Conservation (phyloP, 768 basidiomycete genomes). For the Albatrellus ellisii region DNA sequence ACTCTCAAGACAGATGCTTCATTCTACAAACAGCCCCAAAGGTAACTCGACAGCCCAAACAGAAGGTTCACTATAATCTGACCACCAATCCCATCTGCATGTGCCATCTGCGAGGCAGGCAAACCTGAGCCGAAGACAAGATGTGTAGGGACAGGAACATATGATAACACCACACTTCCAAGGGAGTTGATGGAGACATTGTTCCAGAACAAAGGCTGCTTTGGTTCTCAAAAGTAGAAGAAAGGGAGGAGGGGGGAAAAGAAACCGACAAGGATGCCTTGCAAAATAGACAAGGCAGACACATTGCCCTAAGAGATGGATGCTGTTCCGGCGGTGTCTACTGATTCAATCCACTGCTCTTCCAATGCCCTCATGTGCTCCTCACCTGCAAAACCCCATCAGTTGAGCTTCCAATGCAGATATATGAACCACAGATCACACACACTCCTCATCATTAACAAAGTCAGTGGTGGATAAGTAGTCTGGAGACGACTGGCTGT, state of each 20-base stretch:
- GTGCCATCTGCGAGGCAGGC: too few species aligned
- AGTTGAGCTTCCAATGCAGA: neutral
- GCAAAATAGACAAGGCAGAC: constrained; percentile 47
- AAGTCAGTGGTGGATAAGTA: constrained; percentile 55
- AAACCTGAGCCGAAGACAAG: too few species aligned
- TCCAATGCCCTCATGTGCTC: constrained; percentile 85
- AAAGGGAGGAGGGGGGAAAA: constrained; percentile 87
- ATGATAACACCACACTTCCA: constrained; percentile 72
- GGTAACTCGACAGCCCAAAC: constrained; percentile 72
- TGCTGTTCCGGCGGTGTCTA: constrained; percentile 50
- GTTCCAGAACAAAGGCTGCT: constrained; percentile 75
- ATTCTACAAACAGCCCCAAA: constrained; percentile 35
- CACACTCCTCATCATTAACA: constrained; percentile 65
- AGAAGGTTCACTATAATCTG: constrained; percentile 77
- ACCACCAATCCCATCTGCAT: constrained; percentile 78
- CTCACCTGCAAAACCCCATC: constrained; percentile 41
- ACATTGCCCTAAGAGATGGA: constrained; percentile 44
- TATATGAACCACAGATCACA: constrained; percentile 15
- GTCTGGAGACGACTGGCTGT: constrained; percentile 60
- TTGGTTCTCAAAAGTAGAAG: constrained; percentile 68
- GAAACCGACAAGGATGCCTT: constrained; percentile 80
- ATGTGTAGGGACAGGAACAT: constrained; percentile 18
- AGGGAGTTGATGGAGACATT: constrained; percentile 43
- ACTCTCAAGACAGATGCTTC: too few species aligned
- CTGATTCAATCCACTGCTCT: constrained; percentile 88